Evolutionary conservation across 495 filamentous ascomycete genomes (phyloP).

Genomic region (Hypoxylon perforatum): DNA sequence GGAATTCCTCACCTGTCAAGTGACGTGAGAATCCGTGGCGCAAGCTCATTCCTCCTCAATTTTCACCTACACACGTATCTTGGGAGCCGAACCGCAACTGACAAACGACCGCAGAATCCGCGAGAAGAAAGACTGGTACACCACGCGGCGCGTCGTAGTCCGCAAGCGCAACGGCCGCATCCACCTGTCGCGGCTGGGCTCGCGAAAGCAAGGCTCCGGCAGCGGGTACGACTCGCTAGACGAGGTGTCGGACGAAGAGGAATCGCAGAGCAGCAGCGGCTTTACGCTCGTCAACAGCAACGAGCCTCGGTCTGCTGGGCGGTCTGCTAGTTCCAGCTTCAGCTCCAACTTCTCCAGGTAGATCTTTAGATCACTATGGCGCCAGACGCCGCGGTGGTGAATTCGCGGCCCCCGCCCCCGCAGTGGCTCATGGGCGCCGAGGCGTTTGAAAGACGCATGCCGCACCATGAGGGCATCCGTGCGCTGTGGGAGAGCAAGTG

Average conservation of each 20-base stretch:
- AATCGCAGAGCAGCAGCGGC: constrained; percentile 19
- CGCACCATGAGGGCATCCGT: constrained; percentile 77
- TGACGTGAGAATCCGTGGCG: background rate
- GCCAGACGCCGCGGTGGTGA: background rate
- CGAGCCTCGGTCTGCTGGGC: constrained; percentile 13
- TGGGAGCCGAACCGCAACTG: background rate
- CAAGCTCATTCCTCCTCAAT: no score
- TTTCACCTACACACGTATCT: background rate
- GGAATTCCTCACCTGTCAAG: constrained; percentile 2
- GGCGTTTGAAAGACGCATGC: constrained; percentile 62
- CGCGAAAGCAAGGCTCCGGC: constrained; percentile 10
- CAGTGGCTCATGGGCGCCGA: constrained; percentile 57
- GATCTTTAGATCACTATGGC: constrained; percentile 18
- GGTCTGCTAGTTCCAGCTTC: constrained; percentile 29
- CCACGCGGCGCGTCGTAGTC: constrained; percentile 34
- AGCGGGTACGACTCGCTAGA: constrained; percentile 22
- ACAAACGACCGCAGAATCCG: constrained; percentile 22
- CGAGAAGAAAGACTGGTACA: constrained; percentile 41
- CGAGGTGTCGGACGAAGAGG: constrained; percentile 6
- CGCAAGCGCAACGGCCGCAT: constrained; percentile 43
- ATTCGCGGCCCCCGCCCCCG: constrained; percentile 20
- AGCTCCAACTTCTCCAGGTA: constrained; percentile 19
- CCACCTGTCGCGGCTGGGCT: constrained; percentile 37
- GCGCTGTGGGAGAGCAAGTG: constrained; percentile 85
- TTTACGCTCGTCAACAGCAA: constrained; percentile 33